A percentile compares a stretch with the other conserved stretches of the same genome.
Conservation (phyloP, 306 rosid species). For the Fragaria iinumae region DNA sequence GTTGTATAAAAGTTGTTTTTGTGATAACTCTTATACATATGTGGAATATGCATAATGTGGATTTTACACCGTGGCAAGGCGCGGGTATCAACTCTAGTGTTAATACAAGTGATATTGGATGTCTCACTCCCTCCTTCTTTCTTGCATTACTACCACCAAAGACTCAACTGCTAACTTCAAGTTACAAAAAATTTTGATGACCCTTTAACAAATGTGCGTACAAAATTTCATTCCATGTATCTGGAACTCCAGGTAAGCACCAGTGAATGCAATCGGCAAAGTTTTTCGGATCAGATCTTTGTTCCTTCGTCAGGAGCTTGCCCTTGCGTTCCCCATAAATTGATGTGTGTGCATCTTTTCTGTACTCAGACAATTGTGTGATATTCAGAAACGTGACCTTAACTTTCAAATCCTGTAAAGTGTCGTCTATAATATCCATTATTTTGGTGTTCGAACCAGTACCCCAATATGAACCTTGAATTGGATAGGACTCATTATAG, state of each 20-base stretch:
- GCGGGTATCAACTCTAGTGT: too few species aligned
- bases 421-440: constrained; percentile 51
- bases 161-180: neutral
- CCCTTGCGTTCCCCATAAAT: constrained; percentile 76
- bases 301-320: constrained; percentile 74
- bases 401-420: constrained; percentile 40
- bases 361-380: constrained; percentile 75
- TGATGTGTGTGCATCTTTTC: constrained; percentile 86
- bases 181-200: constrained; percentile 44
- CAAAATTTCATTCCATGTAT: constrained; percentile 81
- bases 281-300: constrained; percentile 65
- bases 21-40: too few species aligned
- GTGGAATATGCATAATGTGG: too few species aligned
- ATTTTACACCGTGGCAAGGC: too few species aligned
- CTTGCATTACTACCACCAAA: neutral
- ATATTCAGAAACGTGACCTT: constrained; percentile 69
- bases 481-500: constrained; percentile 68
- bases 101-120: neutral
- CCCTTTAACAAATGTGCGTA: constrained; percentile 64
- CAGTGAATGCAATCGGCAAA: constrained; percentile 90
- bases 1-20: too few species aligned
- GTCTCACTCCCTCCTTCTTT: constrained; percentile 8
- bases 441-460: constrained; percentile 82
- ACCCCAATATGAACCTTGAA: constrained; percentile 75
- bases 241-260: constrained; percentile 98